Base-by-base conservation (phyloP, 2,329 filamentous ascomycete species). In the Calonectria henricotiae region DNA sequence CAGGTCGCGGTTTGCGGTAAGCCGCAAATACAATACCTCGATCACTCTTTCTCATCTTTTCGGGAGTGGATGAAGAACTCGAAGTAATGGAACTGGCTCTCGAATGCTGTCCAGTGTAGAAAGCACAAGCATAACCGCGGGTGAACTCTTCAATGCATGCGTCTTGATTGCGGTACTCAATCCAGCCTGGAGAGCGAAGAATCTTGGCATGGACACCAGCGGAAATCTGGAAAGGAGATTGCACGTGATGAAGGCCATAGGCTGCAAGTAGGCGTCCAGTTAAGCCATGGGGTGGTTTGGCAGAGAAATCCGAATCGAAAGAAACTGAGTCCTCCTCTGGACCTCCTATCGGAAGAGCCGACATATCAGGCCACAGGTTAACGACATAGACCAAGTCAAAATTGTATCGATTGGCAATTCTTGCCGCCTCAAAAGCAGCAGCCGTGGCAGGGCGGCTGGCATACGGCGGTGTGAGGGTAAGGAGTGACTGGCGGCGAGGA, bases 301-400 rank as follows among this genome's bases (percentile, higher is more conserved):
- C 43, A 13, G 66, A 72, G 7, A 68, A 69, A 13, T 65, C 47
- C 11, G 71, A 62, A 44, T 61, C 67, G 37, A 63, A 23, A 7
- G 71, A 71, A 25, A 37, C 62, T 43, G 44, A 27, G 32, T 73
- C 72, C 7, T 65, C 46, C n/a, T 66, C 71, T 17, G 68, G 46
- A 5, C 54, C 62, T 12, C 74, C 69, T 12, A 54, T 68, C 17
- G 58, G 68, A 41, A 65, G 35, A 35, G 62, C 69, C 17, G 73
- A 71, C 58, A 72, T 68, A 25, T 79, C 78, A 25, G 89, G 88
- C 88, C 89, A 90, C 15, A 90, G 80, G 71, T 88, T 89, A 71
- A 90, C 85, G 35, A 90, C 85, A 72, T 90, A 91, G 13, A 90
- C 83, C 27, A 90, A 82, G 72, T 89, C 87, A 63, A 91, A 89